Conservation (phyloP, 768 basidiomycete species). For the Termitomyces sp. region DNA sequence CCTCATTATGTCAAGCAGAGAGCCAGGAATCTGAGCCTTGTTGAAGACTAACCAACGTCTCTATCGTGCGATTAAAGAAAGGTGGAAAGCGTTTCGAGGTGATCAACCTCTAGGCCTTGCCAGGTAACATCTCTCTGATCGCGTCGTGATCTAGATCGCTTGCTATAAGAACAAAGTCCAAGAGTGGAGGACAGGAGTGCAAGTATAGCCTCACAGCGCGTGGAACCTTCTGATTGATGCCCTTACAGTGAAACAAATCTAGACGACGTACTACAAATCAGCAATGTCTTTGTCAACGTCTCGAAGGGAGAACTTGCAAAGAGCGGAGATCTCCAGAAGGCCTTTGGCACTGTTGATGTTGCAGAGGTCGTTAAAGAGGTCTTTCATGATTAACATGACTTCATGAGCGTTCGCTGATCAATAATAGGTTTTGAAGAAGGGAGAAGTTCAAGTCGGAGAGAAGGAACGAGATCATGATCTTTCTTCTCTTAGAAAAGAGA, state of each 20-base stretch:
- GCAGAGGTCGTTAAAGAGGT: constrained; percentile 81
- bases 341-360: constrained; percentile 74
- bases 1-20: not conserved
- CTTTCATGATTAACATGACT: constrained; percentile 3
- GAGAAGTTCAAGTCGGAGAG: constrained; percentile 94
- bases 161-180: constrained; percentile 99
- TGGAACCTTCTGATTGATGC: not conserved
- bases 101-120: not conserved
- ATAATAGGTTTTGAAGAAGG: constrained; percentile 86
- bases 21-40: constrained; percentile 1
- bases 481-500: constrained; percentile 75
- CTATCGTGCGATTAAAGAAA: constrained; percentile 93
- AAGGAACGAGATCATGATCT: constrained; percentile 95
- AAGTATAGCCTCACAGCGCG: constrained; percentile 19
- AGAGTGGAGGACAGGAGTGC: constrained; percentile 92
- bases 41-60: constrained; percentile 90
- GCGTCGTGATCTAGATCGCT: constrained; percentile 56
- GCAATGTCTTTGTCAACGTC: constrained; percentile 93
- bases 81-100: constrained; percentile 98
- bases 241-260: constrained; percentile 75
- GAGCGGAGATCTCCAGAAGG: constrained; percentile 84
- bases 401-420: not conserved
- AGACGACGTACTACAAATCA: constrained; percentile 95
- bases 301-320: constrained; percentile 95
- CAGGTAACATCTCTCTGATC: not conserved